Evolutionary conservation across 2,329 filamentous ascomycete genomes (phyloP), one percentile per base, ranked within the genome.

Genomic region (Diaporthe eres): DNA sequence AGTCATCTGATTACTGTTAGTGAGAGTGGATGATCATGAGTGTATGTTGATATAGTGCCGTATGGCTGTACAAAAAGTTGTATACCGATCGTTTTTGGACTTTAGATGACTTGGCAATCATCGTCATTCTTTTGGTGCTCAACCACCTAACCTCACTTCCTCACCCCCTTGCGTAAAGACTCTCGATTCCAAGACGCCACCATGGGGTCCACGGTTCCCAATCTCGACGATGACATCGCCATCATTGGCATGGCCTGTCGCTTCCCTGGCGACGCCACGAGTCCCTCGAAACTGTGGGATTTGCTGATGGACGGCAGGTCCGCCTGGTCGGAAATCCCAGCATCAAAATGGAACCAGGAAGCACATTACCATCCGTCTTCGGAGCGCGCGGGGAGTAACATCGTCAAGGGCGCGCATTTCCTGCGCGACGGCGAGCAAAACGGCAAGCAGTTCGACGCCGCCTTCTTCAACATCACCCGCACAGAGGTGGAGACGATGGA

Each of bases 251-350:
- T 75, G 74, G 83, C 79, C 2, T 86, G 84, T 77, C 83, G 85
- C 57, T 85, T 86, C 28, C 82, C 85, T 0, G 85, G 85, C 2
- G 80, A 78, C 8, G 80, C 82, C 0, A 81, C 75, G 12, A 81
- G 78, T 12, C 83, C 84, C 1, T 82, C 83, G 1, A 81, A 82
- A 73, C 80, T 86, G 9, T 86, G 85, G 84, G 80, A 71, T 42
- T n/a, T 75, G 55, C 49, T 71, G 42, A 72, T 72, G 67, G 74
- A 75, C 7, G 74, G 74, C 44, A 51, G 42, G 44, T 75, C 73
- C 2, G 65, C 65, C 25, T 75, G 74, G 74, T 72, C 67, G 8
- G 39, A 71, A 49, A 17, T 75, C 22, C 74, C 74, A 60, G 60
- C 74, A 44, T 53, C 70, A 31, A 73, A 51, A 58, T 75, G 68